Base-by-base conservation (phyloP, 2,329 filamentous ascomycete species). In the Claviceps humidiphila region DNA sequence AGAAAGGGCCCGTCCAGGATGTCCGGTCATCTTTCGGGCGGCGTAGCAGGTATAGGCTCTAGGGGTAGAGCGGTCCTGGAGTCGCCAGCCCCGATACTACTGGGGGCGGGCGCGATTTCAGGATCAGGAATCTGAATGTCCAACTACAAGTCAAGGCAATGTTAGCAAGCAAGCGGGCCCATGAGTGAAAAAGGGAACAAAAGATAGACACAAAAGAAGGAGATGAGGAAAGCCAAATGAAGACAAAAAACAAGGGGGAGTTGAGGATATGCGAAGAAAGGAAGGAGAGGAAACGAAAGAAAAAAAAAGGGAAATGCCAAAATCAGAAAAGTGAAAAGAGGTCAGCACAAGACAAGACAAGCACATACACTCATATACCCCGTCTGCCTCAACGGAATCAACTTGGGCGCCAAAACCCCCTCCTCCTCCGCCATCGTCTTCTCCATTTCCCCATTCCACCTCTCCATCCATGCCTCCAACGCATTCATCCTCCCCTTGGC, bases 121-220 rank as follows among this genome's bases (percentile, higher is more conserved):
- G 87, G 86, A 64, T 90, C 85, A 4, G 85, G 82, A 53, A 90
- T 87, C 68, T 89, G 85, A 48, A 90, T 87, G 60, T 90, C 86
- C 59, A 90, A 76, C 84, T 87, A 46, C 11, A 20, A 50, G 13
- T 20, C 4, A 17, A 30, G 22, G 5, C 20, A 43, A 9, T 30
- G 41, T 6, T 13, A 43, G 41, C 9, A 20, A 17, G 5, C n/a
- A n/a, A 17, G 16, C 38, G 3, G 4, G 14, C 14, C n/a, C 16
- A 9, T 44, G 11, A 13, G 13, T 24, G 26, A 16, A 26, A 22
- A 26, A 44, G 17, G 17, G 17, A 20, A 20, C 17, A 20, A n/a
- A 44, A 17, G 22, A 44, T 7, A 9, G 42, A 26, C 11, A 14
- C 17, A 44, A n/a, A 44, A n/a, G 16, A 44, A 22, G 14, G 39